A percentile compares a stretch with the other conserved stretches of the same genome.
Conservation (phyloP, 2,329 filamentous ascomycete genomes). For the Aspergillus hortae region DNA sequence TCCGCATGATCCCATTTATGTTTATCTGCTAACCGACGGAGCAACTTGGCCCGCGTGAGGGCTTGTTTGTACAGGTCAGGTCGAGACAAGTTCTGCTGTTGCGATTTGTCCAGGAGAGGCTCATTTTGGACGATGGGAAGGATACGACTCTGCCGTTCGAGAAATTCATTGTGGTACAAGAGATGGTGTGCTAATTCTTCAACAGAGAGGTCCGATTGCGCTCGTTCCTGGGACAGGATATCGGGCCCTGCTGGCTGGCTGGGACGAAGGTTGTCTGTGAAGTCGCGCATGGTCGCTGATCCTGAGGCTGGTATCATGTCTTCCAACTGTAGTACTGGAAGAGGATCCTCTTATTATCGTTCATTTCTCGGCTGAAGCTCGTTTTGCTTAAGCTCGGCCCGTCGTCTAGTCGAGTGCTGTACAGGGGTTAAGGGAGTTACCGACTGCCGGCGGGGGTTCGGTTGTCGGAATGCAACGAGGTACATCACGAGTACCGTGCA, state of each 20-base stretch:
- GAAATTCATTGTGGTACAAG: slow-evolving; percentile 46
- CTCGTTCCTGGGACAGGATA: slow-evolving; percentile 45
- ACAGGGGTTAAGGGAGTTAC: background rate
- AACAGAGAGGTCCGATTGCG: slow-evolving; percentile 41
- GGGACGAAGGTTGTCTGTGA: slow-evolving; percentile 49
- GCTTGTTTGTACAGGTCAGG: slow-evolving; percentile 52
- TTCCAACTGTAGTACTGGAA: background rate
- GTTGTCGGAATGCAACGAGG: background rate
- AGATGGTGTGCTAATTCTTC: slow-evolving; percentile 47
- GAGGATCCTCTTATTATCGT: background rate
- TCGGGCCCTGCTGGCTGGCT: slow-evolving; percentile 44
- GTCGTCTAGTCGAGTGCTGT: background rate
- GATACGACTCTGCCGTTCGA: slow-evolving; percentile 47
- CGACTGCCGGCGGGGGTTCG: slow-evolving; percentile 3
- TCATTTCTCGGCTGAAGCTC: background rate
- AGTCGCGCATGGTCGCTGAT: slow-evolving; percentile 34
- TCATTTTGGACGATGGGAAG: slow-evolving; percentile 45
- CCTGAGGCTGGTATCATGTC: background rate
- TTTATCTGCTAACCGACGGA: slow-evolving; percentile 45
- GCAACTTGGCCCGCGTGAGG: slow-evolving; percentile 50
- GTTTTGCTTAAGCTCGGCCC: background rate
- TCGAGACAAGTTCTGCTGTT: slow-evolving; percentile 50
- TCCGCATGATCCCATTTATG: slow-evolving; percentile 50
- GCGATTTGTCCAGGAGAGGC: slow-evolving; percentile 48
- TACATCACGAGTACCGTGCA: background rate